Base-by-base conservation (phyloP, 2,329 filamentous ascomycete genomes). In the Septoria petroselini region DNA sequence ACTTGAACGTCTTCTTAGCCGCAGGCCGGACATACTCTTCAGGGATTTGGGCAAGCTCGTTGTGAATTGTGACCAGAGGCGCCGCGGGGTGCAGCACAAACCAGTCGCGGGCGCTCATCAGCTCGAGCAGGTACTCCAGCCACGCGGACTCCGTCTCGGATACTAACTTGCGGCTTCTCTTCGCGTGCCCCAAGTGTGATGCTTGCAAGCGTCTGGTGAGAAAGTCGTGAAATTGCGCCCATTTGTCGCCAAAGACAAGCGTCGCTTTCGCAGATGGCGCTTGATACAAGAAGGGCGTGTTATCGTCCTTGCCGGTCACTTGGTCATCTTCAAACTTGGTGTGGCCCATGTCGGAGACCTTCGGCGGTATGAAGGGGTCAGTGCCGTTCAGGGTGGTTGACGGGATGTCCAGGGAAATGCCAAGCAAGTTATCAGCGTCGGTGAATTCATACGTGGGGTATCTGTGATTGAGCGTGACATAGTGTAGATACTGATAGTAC, bases 401-500 rank as follows among this genome's bases (percentile, higher is more conserved):
- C 3, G 91, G 90, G 12, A 88, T 73, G 50, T 90, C 85, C 3
- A 97, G 79, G 50, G 87, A 90, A 46, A 96, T 80, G 1, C 89
- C 90, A 54, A 95, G 76, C 2, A 96, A 71, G 11, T 79, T 75
- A 1, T 73, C 67, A 5, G 57, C 76, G 63, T 76, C 76, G 66
- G 62, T 73, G 4, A 65, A 69, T 2, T 70, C 66, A 34, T 69
- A 61, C 65, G 68, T 64, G 0, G 88, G 89, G 68, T 95, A 86
- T 55, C 80, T 81, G 65, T 93, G 91, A 59, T 89, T 83, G 3
- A 97, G 72, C 0, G 91, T 71, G 1, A 78, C 70, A 66, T 89
- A 95, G 66, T 86, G 88, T 11, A 95, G 73, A 65, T 93, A 95
- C 56, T 95, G 88, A 55, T 86, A 91, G 65, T 89, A 97, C 1